Evolutionary conservation across 129 eudicot species (phyloP).

Genomic region (Deinandra increscens): DNA sequence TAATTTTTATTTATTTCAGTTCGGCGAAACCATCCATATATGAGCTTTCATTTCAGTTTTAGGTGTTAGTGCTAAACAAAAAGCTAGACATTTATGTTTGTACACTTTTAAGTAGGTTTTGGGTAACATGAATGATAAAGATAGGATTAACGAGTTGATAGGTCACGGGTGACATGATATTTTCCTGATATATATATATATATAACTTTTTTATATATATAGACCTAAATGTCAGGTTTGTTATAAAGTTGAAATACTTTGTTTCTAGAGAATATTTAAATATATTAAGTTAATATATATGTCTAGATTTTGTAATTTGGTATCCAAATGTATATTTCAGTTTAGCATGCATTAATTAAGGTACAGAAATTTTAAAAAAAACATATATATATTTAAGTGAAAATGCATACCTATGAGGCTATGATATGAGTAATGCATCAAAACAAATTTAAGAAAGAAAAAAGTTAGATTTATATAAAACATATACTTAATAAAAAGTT

Average conservation of each 20-base stretch:
- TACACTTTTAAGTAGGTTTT: background rate
- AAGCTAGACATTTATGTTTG: background rate
- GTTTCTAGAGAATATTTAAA: too few relatives aligned
- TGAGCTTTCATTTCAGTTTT: background rate
- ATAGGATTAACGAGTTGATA: background rate
- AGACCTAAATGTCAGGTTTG: background rate
- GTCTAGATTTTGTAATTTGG: too few relatives aligned
- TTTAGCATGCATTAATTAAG: too few relatives aligned
- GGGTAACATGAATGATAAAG: background rate
- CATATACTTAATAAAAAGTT: too few relatives aligned
- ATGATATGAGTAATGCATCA: too few relatives aligned
- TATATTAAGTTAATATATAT: too few relatives aligned
- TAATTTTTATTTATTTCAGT: background rate
- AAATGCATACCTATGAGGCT: too few relatives aligned
- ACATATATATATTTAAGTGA: too few relatives aligned
- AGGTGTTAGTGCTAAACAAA: background rate
- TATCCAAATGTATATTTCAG: too few relatives aligned
- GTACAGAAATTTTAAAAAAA: too few relatives aligned
- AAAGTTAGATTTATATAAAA: too few relatives aligned
- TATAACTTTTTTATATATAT: background rate
- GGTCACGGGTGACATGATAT: slow-evolving; percentile 7
- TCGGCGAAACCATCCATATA: background rate
- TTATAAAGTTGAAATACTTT: background rate
- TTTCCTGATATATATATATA: background rate
- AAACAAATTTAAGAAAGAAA: too few relatives aligned